Conservation (phyloP, 768 basidiomycete genomes). For the Tubosaeta brunneosetosa region DNA sequence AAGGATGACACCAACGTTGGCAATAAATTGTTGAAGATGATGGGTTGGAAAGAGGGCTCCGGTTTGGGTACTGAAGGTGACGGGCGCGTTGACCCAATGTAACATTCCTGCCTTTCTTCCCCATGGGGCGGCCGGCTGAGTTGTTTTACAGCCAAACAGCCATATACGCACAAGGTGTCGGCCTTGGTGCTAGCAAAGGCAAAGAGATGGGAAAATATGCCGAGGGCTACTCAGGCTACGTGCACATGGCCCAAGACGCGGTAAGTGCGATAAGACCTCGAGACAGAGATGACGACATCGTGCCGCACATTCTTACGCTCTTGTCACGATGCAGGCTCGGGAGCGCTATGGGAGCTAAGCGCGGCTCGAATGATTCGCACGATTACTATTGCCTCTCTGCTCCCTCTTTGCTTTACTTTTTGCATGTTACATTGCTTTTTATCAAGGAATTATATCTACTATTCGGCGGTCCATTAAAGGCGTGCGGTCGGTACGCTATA, state of each 20-base stretch:
- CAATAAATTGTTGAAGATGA: constrained; percentile 91
- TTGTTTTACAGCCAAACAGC: constrained; percentile 60
- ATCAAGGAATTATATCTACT: constrained; percentile 17
- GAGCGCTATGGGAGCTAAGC: constrained; percentile 32
- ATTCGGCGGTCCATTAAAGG: constrained; percentile 4
- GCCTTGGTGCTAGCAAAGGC: constrained; percentile 89
- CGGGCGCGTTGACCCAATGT: constrained; percentile 87
- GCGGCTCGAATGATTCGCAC: constrained; percentile 9
- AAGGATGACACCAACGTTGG: constrained; percentile 85
- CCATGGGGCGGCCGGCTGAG: constrained; percentile 6
- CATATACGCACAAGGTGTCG: constrained; percentile 83
- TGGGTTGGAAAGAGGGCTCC: constrained; percentile 94
- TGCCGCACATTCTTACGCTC: constrained; percentile 23
- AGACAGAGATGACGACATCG: constrained; percentile 19
- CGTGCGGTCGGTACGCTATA: constrained; percentile 1
- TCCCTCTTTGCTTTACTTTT: constrained; percentile 16
- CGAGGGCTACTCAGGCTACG: constrained; percentile 66
- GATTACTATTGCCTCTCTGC: constrained; percentile 3
- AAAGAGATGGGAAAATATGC: constrained; percentile 73
- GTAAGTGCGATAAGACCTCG: constrained; percentile 37
- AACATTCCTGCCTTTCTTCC: constrained; percentile 13
- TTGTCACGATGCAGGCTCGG: constrained; percentile 29
- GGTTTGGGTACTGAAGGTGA: constrained; percentile 81
- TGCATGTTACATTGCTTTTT: constrained; percentile 10
- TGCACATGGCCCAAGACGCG: constrained; percentile 67